These are phyloP conservation scores for Sarcocystis neurona DNA, from an alignment of 169 alveolate species.

Conservation along the genomic window DNA sequence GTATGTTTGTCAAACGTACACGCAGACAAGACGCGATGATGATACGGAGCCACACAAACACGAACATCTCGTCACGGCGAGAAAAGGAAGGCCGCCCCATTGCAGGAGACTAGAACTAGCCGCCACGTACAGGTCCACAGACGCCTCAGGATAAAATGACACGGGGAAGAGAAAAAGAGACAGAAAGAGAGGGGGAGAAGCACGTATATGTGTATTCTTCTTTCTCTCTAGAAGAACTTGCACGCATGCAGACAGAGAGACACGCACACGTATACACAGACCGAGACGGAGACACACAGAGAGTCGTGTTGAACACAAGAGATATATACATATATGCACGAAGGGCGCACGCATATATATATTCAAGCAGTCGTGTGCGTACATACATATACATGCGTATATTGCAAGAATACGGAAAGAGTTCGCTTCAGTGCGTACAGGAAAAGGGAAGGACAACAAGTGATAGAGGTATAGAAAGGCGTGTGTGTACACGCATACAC, in stretches of 20 bases:
- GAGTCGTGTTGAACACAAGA: background rate
- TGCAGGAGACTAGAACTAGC: background rate
- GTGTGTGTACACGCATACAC: too few species aligned
- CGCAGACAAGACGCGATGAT: too few species aligned
- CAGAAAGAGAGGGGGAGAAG: background rate
- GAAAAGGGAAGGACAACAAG: too few species aligned
- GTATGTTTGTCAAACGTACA: too few species aligned
- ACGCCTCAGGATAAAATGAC: background rate
- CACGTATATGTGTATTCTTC: background rate
- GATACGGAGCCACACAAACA: background rate
- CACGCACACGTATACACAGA: background rate
- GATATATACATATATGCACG: background rate
- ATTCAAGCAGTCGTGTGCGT: too few species aligned
- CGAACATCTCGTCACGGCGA: background rate
- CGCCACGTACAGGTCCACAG: background rate
- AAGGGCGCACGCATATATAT: too few species aligned
- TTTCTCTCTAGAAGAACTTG: background rate
- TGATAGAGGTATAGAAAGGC: too few species aligned
- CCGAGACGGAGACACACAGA: constrained; percentile 9
- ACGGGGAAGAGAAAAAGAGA: background rate
- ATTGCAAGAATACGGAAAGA: too few species aligned
- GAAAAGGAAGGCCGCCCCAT: background rate
- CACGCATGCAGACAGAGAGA: background rate
- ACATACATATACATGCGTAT: too few species aligned
- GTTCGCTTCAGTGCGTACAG: too few species aligned